Conservation (phyloP, 192 early-diverging fungal species). For the Coemansia sp. region DNA sequence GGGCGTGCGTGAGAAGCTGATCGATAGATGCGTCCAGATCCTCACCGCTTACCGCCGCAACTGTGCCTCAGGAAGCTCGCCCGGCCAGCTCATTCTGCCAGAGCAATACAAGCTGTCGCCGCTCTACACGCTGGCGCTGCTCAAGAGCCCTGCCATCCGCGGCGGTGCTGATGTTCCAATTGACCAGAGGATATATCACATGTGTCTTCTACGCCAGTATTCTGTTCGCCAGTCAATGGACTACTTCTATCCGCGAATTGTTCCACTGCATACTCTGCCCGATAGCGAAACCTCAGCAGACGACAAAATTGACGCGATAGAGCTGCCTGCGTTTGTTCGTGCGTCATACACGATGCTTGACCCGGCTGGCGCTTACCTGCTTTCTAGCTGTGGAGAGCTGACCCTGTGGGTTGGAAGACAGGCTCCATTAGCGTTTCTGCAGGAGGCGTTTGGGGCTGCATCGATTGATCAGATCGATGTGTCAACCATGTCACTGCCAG, state of each 20-base stretch:
- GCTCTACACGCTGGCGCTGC: constrained; percentile 77
- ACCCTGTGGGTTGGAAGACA: constrained; percentile 88
- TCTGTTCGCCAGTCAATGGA: constrained; percentile 72
- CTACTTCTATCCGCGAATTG: constrained; percentile 83
- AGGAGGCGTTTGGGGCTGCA: constrained; percentile 78
- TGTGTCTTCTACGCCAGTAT: constrained; percentile 77
- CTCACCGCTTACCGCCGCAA: constrained; percentile 88
- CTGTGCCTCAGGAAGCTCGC: constrained; percentile 82
- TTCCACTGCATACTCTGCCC: constrained; percentile 66
- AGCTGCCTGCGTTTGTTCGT: constrained; percentile 68
- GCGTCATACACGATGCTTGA: constrained; percentile 78
- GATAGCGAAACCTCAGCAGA: constrained; percentile 54
- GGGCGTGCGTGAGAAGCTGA: constrained; percentile 76
- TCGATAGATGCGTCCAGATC: constrained; percentile 86
- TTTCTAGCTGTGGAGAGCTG: constrained; percentile 80
- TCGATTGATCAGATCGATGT: constrained; percentile 71
- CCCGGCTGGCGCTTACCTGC: constrained; percentile 74
- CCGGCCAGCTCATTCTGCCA: constrained; percentile 94
- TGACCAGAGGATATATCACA: constrained; percentile 78
- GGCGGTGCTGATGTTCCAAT: constrained; percentile 70
- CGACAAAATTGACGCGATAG: constrained; percentile 56
- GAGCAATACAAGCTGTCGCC: constrained; percentile 95
- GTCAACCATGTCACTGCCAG: constrained; percentile 59
- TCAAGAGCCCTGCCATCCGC: constrained; percentile 83
- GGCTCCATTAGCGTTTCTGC: constrained; percentile 61